Evolutionary conservation across 345 rosid species (phyloP).

Genomic region (Salix caprea): DNA sequence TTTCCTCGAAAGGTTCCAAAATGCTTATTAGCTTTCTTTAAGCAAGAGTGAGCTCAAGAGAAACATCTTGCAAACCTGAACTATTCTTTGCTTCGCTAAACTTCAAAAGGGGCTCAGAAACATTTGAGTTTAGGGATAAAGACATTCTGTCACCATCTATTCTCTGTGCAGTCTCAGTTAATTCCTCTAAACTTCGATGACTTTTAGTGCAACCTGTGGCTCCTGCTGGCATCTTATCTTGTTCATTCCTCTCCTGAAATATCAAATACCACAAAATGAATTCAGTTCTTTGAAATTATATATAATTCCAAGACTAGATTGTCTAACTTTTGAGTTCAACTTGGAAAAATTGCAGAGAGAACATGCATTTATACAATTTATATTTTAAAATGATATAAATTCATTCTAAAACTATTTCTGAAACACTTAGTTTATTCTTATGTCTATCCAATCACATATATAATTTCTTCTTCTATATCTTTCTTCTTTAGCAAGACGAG

Average conservation of each 20-base stretch:
- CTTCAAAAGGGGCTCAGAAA: conserved; percentile 11
- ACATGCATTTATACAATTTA: too few species aligned
- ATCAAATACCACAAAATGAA: neutral
- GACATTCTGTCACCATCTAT: conserved; percentile 12
- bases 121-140: conserved; percentile 8
- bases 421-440: too few species aligned
- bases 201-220: neutral
- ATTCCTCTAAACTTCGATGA: conserved; percentile 11
- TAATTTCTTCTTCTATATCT: too few species aligned
- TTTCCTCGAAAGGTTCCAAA: neutral
- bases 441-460: too few species aligned
- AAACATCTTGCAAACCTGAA: conserved; percentile 23
- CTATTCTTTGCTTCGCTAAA: conserved; percentile 12
- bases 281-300: neutral
- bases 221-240: neutral
- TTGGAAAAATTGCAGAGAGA: too few species aligned
- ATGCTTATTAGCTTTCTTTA: conserved; percentile 3
- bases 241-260: neutral
- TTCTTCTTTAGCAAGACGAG: too few species aligned
- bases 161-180: neutral
- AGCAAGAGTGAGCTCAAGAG: conserved; percentile 46
- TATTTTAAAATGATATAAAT: too few species aligned
- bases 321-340: neutral
- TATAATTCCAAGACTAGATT: neutral
- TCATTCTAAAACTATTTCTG: too few species aligned